Conservation (phyloP, 1,139 yeast genomes). For the Suhomyces atakaporum region DNA sequence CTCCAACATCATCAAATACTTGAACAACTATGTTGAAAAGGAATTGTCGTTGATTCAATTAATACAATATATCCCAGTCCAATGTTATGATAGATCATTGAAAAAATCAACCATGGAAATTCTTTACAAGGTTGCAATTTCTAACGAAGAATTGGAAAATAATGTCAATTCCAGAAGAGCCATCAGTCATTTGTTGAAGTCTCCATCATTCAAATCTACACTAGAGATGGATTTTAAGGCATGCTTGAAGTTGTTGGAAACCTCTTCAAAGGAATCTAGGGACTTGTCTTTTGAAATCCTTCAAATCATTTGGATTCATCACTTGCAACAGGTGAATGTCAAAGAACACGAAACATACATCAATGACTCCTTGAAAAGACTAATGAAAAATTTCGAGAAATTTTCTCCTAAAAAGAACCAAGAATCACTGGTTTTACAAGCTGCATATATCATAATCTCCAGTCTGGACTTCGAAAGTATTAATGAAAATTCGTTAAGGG, state of each 20-base stretch:
- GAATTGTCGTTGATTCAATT: conserved; percentile 9
- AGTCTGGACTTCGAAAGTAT: conserved; percentile 1
- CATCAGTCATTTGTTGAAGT: conserved; percentile 38
- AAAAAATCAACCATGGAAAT: conserved; percentile 43
- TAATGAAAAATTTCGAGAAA: conserved; percentile 10
- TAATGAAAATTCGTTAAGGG: conserved; percentile 3
- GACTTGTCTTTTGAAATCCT: conserved; percentile 22
- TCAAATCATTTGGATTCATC: conserved; percentile 31
- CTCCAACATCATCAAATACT: conserved; percentile 26
- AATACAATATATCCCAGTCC: conserved; percentile 44
- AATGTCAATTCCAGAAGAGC: conserved; percentile 18
- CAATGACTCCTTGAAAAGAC: conserved; percentile 14
- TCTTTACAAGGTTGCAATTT: conserved; percentile 21
- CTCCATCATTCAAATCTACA: conserved; percentile 54
- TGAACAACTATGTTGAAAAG: conserved; percentile 10
- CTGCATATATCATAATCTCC: conserved; percentile 17
- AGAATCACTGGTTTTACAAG: conserved; percentile 4
- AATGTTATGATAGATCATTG: conserved; percentile 45
- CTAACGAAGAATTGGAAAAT: conserved; percentile 4
- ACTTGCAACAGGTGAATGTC: conserved; percentile 26
- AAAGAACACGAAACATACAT: conserved; percentile 21
- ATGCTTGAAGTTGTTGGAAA: conserved; percentile 24
- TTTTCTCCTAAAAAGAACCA: conserved; percentile 1
- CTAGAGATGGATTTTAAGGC: conserved; percentile 45
- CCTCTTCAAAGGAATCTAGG: conserved; percentile 17